These are phyloP conservation scores for Silene coronaria DNA, from an alignment of 179 eudicot species.

Conservation along the genomic window DNA sequence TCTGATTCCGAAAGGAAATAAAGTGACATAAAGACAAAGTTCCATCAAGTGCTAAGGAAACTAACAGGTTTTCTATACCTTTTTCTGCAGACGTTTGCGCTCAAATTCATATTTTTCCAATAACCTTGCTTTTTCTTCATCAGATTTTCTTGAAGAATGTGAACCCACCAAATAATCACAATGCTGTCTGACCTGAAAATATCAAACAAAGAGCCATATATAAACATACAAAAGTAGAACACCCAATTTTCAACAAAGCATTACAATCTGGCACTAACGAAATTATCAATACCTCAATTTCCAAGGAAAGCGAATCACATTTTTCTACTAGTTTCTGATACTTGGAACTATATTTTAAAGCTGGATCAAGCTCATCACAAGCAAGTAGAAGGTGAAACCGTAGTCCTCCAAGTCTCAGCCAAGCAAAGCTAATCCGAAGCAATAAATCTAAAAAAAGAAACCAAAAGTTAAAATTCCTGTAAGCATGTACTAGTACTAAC, in stretches of 20 bases:
- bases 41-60: not conserved
- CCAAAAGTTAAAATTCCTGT: slow-evolving; percentile 17
- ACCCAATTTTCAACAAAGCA: not conserved
- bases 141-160: slow-evolving; percentile 35
- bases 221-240: not conserved
- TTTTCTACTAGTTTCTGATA: slow-evolving; percentile 50
- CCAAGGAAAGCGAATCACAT: slow-evolving; percentile 66
- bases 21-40: not conserved
- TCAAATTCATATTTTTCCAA: slow-evolving; percentile 53
- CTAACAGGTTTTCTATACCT: slow-evolving; percentile 32
- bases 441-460: slow-evolving; percentile 34
- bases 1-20: not conserved
- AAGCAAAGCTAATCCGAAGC: slow-evolving; percentile 48
- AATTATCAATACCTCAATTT: slow-evolving; percentile 52
- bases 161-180: slow-evolving; percentile 62
- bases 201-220: slow-evolving; percentile 10
- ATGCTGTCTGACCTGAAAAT: slow-evolving; percentile 61
- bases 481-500: not conserved
- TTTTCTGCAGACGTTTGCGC: slow-evolving; percentile 41
- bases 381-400: slow-evolving; percentile 68
- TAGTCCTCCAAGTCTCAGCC: slow-evolving; percentile 71
- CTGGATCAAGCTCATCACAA: slow-evolving; percentile 79
- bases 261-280: not conserved
- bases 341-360: slow-evolving; percentile 61
- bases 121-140: slow-evolving; percentile 32